Base-by-base conservation (phyloP, 2,329 filamentous ascomycete genomes). In the Penicillium hesseltinei region DNA sequence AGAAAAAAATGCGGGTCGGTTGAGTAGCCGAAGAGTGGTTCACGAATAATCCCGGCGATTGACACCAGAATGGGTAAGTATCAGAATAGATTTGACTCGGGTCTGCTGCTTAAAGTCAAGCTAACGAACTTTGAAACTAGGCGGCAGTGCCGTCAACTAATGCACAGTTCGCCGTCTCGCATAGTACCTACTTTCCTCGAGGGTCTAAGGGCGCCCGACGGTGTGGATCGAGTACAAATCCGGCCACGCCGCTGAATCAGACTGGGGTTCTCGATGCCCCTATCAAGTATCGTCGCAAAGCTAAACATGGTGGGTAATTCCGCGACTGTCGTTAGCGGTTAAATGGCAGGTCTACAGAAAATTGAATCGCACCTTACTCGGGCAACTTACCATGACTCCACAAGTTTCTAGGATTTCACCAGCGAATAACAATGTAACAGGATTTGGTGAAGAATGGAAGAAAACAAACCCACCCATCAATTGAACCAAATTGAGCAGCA, bases 181-280 rank as follows among this genome's bases (percentile, higher is more conserved):
- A 61, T 59, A 62, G 59, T 58, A 59, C 60, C 57, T 63, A 59
- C 57, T 63, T 56, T 58, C 52, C 52, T 55, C 42, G 29, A 56
- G 55, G 51, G 62, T 62, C 59, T 57, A 65, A 60, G 57, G 58
- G 62, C 62, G 64, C 64, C 64, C 64, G 63, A 60, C 38, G 54
- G 51, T 50, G 63, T 66, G 64, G 63, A 63, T 63, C 60, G 51
- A 61, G 54, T 49, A 50, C 58, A 58, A 57, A 54, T 49, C 56
- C 53, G 57, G 49, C 52, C 53, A 52, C 36, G 40, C 47, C 47
- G 54, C 53, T 64, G 27, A 39, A 45, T 33, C 51, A 53, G 54
- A 44, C 55, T n/a, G 17, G 45, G 45, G 48, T 35, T 38, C 48
- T 57, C 56, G 33, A 48, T 53, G 33, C 38, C 21, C 49, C 49